A percentile compares a stretch with the other conserved stretches of the same genome.
phyloP scores from a whole-genome alignment of 2,329 filamentous ascomycete species.

The Plectosphaerella sp. region DNA sequence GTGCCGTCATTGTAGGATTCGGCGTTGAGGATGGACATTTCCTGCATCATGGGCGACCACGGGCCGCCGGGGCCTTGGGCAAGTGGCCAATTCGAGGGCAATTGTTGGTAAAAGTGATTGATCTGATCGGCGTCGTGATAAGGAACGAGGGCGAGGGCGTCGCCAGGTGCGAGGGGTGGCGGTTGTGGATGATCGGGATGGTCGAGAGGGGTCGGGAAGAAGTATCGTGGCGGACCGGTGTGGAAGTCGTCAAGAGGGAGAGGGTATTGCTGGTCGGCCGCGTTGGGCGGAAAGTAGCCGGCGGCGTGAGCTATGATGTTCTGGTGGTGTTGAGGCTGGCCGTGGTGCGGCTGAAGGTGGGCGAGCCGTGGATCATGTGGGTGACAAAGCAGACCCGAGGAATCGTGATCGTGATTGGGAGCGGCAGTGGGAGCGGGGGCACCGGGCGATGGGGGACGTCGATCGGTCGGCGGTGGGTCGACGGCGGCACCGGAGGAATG shows the following conservation, averaged over 20 bases:
- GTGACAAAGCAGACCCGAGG: slow-evolving; percentile 5
- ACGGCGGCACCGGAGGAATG: background rate
- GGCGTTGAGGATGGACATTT: slow-evolving; percentile 40
- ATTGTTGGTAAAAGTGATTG: slow-evolving; percentile 1
- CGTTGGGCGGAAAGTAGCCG: background rate
- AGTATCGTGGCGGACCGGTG: background rate
- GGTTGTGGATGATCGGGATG: background rate
- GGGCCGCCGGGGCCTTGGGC: slow-evolving; percentile 5
- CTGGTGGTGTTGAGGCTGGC: background rate
- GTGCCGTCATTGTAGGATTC: slow-evolving; percentile 37
- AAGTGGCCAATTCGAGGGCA: background rate
- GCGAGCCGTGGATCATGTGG: slow-evolving; percentile 10
- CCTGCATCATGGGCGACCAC: slow-evolving; percentile 18
- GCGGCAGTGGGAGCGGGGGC: background rate
- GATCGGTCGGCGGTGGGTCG: background rate
- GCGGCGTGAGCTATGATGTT: background rate
- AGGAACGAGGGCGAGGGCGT: background rate
- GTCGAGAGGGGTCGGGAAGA: background rate
- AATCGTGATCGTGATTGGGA: background rate
- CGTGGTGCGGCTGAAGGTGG: slow-evolving; percentile 5
- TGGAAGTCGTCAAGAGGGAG: background rate
- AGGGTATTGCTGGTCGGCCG: background rate
- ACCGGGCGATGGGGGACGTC: background rate
- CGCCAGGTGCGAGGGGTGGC: background rate
- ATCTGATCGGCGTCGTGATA: background rate